Evolutionary conservation across 1,139 yeast genomes (phyloP), one percentile per base, ranked within the genome.

Genomic region (Candida sp.): DNA sequence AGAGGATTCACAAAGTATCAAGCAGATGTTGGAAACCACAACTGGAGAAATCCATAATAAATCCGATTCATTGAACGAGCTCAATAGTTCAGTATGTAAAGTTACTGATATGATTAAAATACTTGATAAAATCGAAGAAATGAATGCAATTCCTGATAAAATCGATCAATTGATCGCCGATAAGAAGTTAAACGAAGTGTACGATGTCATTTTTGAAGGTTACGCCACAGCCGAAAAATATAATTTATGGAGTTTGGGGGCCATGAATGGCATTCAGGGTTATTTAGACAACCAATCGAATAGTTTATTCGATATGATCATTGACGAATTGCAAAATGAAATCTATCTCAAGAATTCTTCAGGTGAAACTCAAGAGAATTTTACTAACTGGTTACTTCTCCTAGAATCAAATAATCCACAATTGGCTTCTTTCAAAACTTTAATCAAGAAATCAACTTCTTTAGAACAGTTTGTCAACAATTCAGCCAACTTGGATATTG

Each of bases 281-380:
- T 84, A 83, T 51, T 66, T 89, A 33, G 79, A 79, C 40, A 59
- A 75, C 5, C 96, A 87, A 54, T 81, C 83, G 36, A 82, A 72
- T 56, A 75, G 76, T 42, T 63, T 91, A 38, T 85, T 86, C 55
- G 89, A 84, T 45, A 81, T 81, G 56, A 69, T 90, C 23, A 70
- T 88, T 21, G 96, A 87, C 50, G 97, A 90, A 57, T 67, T 90
- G 36, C 84, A 82, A 49, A 79, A 75, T 45, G 87, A 88, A 46
- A 70, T 90, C 19, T 91, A 87, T 57, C 70, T 87, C 44, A 86
- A 84, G 53, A 56, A 54, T 38, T 46, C 48, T 7, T 41, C 45
- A 5, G 40, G 49, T 8, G 34, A 45, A 2, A 34, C 22, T 3
- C 22, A 30, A 8, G 39, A 37, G 25, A 27, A 30, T 32, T 30